Conservation (phyloP, 2,329 filamentous ascomycete species). For the Daldinia sp. region DNA sequence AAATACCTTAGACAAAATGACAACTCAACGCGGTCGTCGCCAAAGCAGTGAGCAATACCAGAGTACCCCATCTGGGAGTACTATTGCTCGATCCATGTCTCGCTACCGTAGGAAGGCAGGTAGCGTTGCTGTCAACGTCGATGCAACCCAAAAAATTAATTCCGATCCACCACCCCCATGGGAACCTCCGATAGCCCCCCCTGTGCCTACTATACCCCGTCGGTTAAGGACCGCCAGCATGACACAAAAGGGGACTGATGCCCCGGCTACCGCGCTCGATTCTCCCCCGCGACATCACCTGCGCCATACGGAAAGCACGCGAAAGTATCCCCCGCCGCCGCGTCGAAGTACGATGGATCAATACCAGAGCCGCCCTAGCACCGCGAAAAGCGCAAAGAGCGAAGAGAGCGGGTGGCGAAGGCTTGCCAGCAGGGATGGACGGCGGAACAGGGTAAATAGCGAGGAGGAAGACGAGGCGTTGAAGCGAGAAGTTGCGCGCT, state of each 20-base stretch:
- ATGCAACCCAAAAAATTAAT: constrained; percentile 48
- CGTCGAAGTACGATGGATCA: constrained; percentile 41
- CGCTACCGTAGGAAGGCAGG: constrained; percentile 51
- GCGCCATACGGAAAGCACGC: constrained; percentile 41
- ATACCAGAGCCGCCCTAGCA: constrained; percentile 37
- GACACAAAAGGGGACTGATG: constrained; percentile 41
- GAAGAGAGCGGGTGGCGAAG: constrained; percentile 42
- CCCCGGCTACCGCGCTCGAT: constrained; percentile 27
- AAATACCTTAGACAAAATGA: constrained; percentile 38
- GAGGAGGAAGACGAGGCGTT: constrained; percentile 48
- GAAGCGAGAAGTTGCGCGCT: constrained; percentile 56
- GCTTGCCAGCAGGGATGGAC: constrained; percentile 40
- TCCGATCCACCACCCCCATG: constrained; percentile 44
- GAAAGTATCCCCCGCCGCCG: constrained; percentile 33
- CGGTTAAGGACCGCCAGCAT: constrained; percentile 41
- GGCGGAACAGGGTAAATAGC: constrained; percentile 35
- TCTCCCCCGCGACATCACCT: constrained; percentile 43
- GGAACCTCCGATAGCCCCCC: constrained; percentile 43
- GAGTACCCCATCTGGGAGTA: constrained; percentile 43
- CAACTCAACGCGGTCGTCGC: constrained; percentile 32
- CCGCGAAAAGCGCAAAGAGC: constrained; percentile 37
- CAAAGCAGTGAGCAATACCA: constrained; percentile 41
- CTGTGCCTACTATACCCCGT: constrained; percentile 51
- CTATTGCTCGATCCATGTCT: constrained; percentile 53
- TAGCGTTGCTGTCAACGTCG: constrained; percentile 46